Evolutionary conservation across 257 asterid species (phyloP), one percentile per base, ranked within the genome.

Genomic region (Scutellaria barbata): DNA sequence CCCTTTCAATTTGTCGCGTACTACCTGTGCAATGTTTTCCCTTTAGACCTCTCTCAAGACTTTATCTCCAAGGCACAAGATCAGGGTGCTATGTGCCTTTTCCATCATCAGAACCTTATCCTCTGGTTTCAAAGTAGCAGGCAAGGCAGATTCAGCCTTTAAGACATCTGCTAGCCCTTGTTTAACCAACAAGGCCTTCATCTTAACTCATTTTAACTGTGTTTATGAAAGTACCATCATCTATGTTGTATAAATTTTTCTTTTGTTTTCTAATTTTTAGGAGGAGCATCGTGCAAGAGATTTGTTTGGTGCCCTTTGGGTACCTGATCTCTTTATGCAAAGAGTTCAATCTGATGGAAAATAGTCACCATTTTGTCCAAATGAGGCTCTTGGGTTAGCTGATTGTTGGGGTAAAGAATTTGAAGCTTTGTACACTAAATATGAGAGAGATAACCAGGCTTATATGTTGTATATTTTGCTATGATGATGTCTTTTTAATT

Each of bases 391-490:
- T 16, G 98, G 99, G n/a, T 80, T 95, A 78, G 99, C 96, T 78
- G 99, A 92, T 85, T 88, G 93, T 81, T 95, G 99, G 99, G 98
- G 97, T 70, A 88, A 82, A 61, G 98, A 95, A 61, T 95, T 91
- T 85, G 96, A 86, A 80, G 88, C 87, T 45, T 80, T 92, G n/a
- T 95, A 92, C 76, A 69, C 78, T 50, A 69, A 78, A 65, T 95
- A 95, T 64, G 99, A 95, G 78, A 80, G 74, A 84, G 96, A 98
- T 95, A 74, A 52, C 37, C 1, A 54, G 30, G n/a, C 30, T 76
- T 33, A 13, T 53, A 5, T 30, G 5, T 10, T 1, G n/a, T 3
- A 8, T 35, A 22, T 72, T 41, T 37, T 76, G 60, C 40, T n/a
- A 48, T 42, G n/a, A 45, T 61, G 57, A 25, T 41, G 37, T 17